phyloP scores from a whole-genome alignment of 805 yeast genomes.

The Kodamaea jinghongensis region DNA sequence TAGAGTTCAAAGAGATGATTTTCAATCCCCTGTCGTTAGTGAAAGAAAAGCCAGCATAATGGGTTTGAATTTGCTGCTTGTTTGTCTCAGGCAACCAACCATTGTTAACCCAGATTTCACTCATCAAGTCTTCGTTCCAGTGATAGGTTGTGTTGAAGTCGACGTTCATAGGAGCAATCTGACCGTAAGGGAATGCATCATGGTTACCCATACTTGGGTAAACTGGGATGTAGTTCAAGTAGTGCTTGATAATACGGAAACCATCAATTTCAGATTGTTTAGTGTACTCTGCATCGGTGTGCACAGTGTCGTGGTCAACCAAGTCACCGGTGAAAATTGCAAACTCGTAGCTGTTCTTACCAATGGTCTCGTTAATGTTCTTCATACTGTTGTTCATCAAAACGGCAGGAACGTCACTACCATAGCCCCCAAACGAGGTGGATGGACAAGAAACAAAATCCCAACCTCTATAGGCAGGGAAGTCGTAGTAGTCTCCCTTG shows the following conservation, averaged over 20 bases:
- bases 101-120: conserved; percentile 34
- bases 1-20: conserved; percentile 62
- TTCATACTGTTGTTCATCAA: conserved; percentile 57
- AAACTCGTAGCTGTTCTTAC: conserved; percentile 49
- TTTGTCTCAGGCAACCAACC: conserved; percentile 34
- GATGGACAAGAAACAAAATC: conserved; percentile 49
- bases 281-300: conserved; percentile 57
- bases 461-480: conserved; percentile 23
- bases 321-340: conserved; percentile 72
- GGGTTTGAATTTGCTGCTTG: conserved; percentile 32
- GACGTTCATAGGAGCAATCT: conserved; percentile 50
- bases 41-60: conserved; percentile 62
- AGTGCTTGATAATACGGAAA: conserved; percentile 56
- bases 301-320: conserved; percentile 62
- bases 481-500: conserved; percentile 35
- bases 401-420: conserved; percentile 65
- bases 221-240: conserved; percentile 52
- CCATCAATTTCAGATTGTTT: conserved; percentile 70
- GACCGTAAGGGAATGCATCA: conserved; percentile 72
- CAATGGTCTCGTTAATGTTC: conserved; percentile 36
- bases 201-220: conserved; percentile 68
- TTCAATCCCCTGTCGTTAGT: conserved; percentile 56
- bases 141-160: conserved; percentile 29
- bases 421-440: conserved; percentile 57
- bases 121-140: conserved; percentile 38